Evolutionary conservation across 2,329 filamentous ascomycete genomes (phyloP), one percentile per base, ranked within the genome.

Genomic region (Nannizzia gypsea): DNA sequence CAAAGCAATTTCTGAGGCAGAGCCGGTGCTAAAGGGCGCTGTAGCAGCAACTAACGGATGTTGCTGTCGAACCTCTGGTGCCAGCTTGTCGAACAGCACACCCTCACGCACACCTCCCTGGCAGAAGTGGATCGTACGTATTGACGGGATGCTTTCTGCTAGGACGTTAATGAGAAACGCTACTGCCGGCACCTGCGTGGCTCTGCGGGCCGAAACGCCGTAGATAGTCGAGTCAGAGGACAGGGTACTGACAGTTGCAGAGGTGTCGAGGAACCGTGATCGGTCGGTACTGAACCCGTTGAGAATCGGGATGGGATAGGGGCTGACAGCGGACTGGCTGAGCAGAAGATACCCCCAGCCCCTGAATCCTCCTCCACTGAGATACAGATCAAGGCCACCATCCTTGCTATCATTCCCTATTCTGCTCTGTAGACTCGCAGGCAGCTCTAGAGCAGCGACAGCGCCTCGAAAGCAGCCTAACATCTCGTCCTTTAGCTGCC

Each of bases 271-370:
- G 67, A 95, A 95, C 2, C 81, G 76, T 15, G 63, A 56, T n/a
- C 57, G 58, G 36, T 60, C 11, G 9, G 85, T 88, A 6, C 78
- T 82, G 72, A 93, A 96, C 1, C 88, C 86, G 63, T 90, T 91
- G 71, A 93, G 86, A 20, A 87, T 85, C 0, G 89, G 83, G 26
- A 96, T 87, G 0, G 91, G 91, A 70, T 95, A 96, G 0, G 89
- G 89, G 59, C 81, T 77, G 48, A 89, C 81, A 4, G 77, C 73
- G 67, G 92, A 88, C 65, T 83, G 81, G 69, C 87, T 85, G 87
- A 95, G 91, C 58, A 96, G 79, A 68, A 95, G 84, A 72, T 89
- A 95, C 5, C 90, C 91, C 78, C 95, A 96, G 15, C 91, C 91
- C 38, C 91, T 80, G 69, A 96, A 95, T 0, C 91, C 91, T 24